Evolutionary conservation across 805 yeast genomes (phyloP), one percentile per base, ranked within the genome.

Genomic region (Wickerhamiella azyma): DNA sequence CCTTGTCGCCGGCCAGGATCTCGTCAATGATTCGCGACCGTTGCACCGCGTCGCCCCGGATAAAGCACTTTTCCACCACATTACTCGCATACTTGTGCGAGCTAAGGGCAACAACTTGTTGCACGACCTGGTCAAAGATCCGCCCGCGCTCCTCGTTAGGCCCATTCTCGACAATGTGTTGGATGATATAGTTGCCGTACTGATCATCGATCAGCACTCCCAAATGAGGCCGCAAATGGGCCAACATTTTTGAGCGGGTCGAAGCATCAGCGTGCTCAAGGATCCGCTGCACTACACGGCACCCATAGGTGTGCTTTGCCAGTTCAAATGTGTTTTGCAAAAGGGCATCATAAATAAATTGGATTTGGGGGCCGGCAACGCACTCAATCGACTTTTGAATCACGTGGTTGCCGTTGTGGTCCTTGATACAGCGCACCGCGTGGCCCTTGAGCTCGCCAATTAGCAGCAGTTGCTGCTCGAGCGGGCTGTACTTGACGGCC

Each of bases 381-480:
- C 76, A 68, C 64, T 92, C 98, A 54, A 92, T 84, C 1, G 95
- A 79, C 61, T 88, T 89, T 66, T 92, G 99, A 52, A 92, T 82
- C 14, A 92, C 98, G 63, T 92, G 99, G 62, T 92, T 92, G 52
- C 97, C 98, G 63, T 92, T 92, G 66, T 89, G 97, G 63, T 92
- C 97, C 59, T 85, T 85, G 49, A 89, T 83, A 63, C 89, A 74
- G 48, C 72, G 71, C 44, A 79, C 57, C 19, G 81, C 77, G 51
- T 72, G 70, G 38, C 71, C 71, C 44, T 70, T 74, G 50, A 92
- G 67, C 64, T 92, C 98, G 21, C 69, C 67, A 43, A 85, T 76
- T 28, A 92, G 70, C 29, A 63, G 63, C 24, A 79, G 69, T 62
- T 84, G 92, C 52, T 83, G 82, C 1, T 72, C 74, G 9, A 74